phyloP scores from a whole-genome alignment of 805 yeast species.

The Diddensiella santjacobensis region DNA sequence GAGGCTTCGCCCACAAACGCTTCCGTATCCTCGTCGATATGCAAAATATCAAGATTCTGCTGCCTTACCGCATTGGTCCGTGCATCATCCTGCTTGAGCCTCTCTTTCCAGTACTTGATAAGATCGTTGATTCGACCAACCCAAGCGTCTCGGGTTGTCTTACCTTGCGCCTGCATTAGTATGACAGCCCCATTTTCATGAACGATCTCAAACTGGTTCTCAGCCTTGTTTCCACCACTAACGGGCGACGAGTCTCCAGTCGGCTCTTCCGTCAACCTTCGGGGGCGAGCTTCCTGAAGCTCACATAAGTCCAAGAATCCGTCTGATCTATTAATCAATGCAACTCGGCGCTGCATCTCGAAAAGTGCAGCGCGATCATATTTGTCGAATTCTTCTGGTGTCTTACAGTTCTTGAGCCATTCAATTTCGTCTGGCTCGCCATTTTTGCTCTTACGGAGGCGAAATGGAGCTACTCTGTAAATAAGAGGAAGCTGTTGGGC shows the following conservation, averaged over 20 bases:
- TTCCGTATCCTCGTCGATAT: conserved; percentile 55
- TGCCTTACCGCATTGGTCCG: conserved; percentile 38
- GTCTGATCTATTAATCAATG: conserved; percentile 52
- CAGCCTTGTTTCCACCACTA: conserved; percentile 22
- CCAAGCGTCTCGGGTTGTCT: conserved; percentile 58
- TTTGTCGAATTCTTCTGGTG: conserved; percentile 40
- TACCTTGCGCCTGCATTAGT: conserved; percentile 3
- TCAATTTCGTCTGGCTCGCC: conserved; percentile 44
- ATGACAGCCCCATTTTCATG: conserved; percentile 42
- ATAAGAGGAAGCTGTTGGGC: conserved; percentile 34
- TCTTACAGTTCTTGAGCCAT: conserved; percentile 50
- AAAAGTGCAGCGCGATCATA: conserved; percentile 57
- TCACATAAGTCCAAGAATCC: conserved; percentile 59
- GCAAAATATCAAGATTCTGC: conserved; percentile 45
- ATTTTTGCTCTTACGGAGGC: conserved; percentile 26
- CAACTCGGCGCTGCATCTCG: conserved; percentile 61
- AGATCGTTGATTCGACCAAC: conserved; percentile 45
- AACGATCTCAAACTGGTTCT: conserved; percentile 52
- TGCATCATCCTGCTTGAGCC: conserved; percentile 41
- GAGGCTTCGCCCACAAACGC: conserved; percentile 45
- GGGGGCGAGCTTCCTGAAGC: conserved; percentile 39
- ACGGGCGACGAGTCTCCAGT: conserved; percentile 4
- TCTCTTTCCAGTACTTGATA: conserved; percentile 55
- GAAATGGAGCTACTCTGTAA: conserved; percentile 53
- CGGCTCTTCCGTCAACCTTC: conserved; percentile 17